phyloP scores from a whole-genome alignment of 2,329 filamentous ascomycete species.

The Aspergillus persii region DNA sequence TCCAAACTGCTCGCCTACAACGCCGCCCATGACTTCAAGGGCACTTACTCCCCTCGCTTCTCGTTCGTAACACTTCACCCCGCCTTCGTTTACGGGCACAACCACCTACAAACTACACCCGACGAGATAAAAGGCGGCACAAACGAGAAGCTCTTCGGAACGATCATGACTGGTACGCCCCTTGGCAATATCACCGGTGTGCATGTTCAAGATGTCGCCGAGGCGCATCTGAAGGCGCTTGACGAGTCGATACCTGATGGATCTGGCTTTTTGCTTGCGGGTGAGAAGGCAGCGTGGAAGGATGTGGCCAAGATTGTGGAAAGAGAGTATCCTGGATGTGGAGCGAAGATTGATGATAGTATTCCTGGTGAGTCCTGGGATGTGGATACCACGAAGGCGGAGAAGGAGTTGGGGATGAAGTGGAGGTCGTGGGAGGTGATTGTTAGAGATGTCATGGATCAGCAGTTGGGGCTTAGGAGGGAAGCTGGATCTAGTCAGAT shows the following conservation, averaged over 20 bases:
- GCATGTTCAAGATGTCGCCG: slow-evolving; percentile 26
- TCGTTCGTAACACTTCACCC: slow-evolving; percentile 24
- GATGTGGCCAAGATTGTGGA: slow-evolving; percentile 19
- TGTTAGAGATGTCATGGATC: slow-evolving; percentile 21
- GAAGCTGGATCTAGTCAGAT: too few species aligned
- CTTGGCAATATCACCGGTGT: slow-evolving; percentile 9
- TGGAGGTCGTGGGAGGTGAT: slow-evolving; percentile 22
- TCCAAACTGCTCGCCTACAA: slow-evolving; percentile 26
- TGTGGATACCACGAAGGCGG: slow-evolving; percentile 17
- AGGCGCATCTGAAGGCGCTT: slow-evolving; percentile 25
- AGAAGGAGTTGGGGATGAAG: slow-evolving; percentile 21
- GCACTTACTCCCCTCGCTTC: slow-evolving; percentile 16
- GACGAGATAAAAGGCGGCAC: slow-evolving; percentile 9
- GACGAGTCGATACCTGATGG: slow-evolving; percentile 9
- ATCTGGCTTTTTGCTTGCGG: slow-evolving; percentile 7
- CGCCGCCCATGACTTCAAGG: slow-evolving; percentile 20
- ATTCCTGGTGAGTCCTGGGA: background rate
- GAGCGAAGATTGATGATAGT: slow-evolving; percentile 10
- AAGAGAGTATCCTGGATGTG: slow-evolving; percentile 14
- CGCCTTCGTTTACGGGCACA: slow-evolving; percentile 21
- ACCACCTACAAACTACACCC: slow-evolving; percentile 19
- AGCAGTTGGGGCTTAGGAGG: slow-evolving; percentile 13
- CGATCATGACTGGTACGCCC: slow-evolving; percentile 15
- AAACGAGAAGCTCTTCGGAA: slow-evolving; percentile 15
- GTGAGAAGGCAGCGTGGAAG: slow-evolving; percentile 5